Evolutionary conservation across 768 basidiomycete genomes (phyloP), one percentile per base, ranked within the genome.

Genomic region (Suillus fuscotomentosus): DNA sequence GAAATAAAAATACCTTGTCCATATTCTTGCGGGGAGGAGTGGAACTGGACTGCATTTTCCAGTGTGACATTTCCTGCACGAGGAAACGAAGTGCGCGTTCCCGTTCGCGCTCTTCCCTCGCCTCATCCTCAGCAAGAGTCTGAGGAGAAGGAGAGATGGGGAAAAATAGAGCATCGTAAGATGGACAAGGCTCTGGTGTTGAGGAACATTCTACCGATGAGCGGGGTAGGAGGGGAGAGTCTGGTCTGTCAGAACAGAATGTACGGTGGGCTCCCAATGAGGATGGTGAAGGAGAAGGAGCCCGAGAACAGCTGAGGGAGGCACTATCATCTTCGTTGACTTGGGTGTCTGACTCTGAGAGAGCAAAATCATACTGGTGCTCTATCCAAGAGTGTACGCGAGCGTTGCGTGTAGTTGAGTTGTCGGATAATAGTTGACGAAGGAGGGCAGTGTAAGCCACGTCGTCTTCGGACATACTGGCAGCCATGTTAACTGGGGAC

Each of bases 111-210:
- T 76, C 72, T 31, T 73, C 73, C 48, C 70, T 67, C 15, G 67
- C 68, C 22, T 60, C 48, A 27, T 66, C 63, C 24, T 65, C 67
- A 15, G 66, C 27, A 22, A 43, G 34, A 43, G 38, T 38, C 24
- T 67, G 59, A 55, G 50, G 0, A 22, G 45, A 24, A 5, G 68
- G 20, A 13, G 71, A 60, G 0, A 63, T 61, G 1, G 77, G 75
- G 45, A 79, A 76, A 63, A 80, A 77, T 60, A 76, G 71, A 36
- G 76, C 67, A 51, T 79, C 77, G 45, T 73, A 74, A 10, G 72
- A 79, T 4, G 75, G 77, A 64, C 66, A 62, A 22, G 61, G 31
- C 20, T 61, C 64, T 20, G 42, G 24, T 42, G 63, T 66, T 8
- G 72, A 74, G 22, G 66, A 61, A 31, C 68, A 66, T 10, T 74